Base-by-base conservation (phyloP, 805 yeast genomes). In the Candida chauliodis region DNA sequence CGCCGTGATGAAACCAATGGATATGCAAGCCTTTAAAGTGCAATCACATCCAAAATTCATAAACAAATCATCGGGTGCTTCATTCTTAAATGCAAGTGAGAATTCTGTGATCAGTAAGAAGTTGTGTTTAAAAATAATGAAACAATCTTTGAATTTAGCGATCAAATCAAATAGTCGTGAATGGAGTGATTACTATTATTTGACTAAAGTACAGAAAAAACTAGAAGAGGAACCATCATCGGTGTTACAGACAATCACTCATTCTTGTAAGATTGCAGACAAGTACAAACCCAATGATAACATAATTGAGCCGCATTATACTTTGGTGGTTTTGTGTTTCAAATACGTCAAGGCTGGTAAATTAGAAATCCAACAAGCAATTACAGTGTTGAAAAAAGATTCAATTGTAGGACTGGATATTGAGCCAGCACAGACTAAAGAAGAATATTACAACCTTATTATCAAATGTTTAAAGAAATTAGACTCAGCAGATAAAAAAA, bases 241-340 rank as follows among this genome's bases (percentile, higher is more conserved):
- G 2, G 74, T 76, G 0, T 38, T 82, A 19, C 61, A 63, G 0
- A 51, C 71, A 4, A 52, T 81, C 14, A 25, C 68, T 9, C 53
- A 56, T n/a, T 60, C 87, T 0, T 74, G 81, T 41, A 30, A 41
- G 0, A 38, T 69, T 3, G 76, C 81, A 0, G 45, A 51, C 7
- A 56, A 51, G 6, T 51, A 63, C 2, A 48, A 58, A 3, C 65
- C 67, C 34, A 60, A 66, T 3, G 93, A 84, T 27, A 71, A 74
- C 1, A 64, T 81, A 2, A 61, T 90, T 30, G 96, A 90, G 50
- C 91, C 96, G 0, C 89, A 84, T 52, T 89, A 88, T 51, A 66
- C 69, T 30, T 55, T 83, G 3, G 71, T 84, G 29, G 71, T 86
- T 0, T 43, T 74, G 23, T 51, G 76, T 4, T 80, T 73, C 60